Evolutionary conservation across 805 yeast species (phyloP), one percentile per base, ranked within the genome.

Genomic region (Barnettozyma vustinii): DNA sequence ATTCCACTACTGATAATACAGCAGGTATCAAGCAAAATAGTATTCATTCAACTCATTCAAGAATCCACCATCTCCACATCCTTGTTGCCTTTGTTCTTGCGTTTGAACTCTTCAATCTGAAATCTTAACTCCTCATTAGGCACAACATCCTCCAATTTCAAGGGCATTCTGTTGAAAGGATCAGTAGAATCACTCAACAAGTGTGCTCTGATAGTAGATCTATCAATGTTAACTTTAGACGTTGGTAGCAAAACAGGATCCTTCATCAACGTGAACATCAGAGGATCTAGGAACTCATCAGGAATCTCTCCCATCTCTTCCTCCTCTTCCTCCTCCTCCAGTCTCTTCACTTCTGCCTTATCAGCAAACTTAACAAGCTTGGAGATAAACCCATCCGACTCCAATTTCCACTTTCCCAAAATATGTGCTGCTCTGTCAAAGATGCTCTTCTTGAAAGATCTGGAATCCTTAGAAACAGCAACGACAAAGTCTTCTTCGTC

Each of bases 241-340:
- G 87, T 74, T 9, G 99, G 99, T 58, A 94, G 74, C n/a, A 78
- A 84, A 5, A 94, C 99, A 0, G 99, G 99, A 64, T 94, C 96
- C 57, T 83, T 86, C 99, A 94, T 94, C 44, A 94, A 64, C 1
- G 97, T 87, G 66, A 75, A 94, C 98, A 94, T 92, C 59, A 94
- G 77, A 13, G 99, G 99, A 71, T 94, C 99, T 57, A 94, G 77
- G 63, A 84, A 94, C 65, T 94, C 98, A 63, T 94, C 99, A 0
- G 99, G 99, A 16, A 87, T 78, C 46, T 94, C 99, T 23, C 96
- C 97, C 56, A 88, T 74, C 62, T 89, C 97, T 53, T 80, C 61
- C 54, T 92, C 97, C 61, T 88, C 96, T 53, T 81, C 87, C 56
- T 85, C 95, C 52, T 86, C 92, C 13, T 70, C 71, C 27, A 72